These are phyloP conservation scores for Isoetes taiwanensis DNA, from an alignment of 75 land plant genomes.

Conservation along the genomic window DNA sequence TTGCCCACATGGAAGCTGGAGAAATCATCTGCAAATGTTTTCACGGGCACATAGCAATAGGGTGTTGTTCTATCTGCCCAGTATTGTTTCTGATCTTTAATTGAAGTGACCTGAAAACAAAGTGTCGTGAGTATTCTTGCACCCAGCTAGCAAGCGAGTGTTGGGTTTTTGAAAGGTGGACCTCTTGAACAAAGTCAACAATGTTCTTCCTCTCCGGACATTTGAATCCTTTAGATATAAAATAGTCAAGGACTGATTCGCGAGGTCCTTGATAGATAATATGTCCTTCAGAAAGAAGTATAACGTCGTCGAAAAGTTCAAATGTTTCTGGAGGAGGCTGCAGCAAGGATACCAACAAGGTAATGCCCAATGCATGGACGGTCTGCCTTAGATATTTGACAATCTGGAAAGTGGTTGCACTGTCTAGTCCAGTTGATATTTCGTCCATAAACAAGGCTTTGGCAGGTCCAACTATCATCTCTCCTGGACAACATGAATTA, in stretches of 20 bases:
- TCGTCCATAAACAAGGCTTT: slow-evolving; percentile 3
- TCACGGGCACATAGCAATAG: background rate
- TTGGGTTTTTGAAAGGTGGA: background rate
- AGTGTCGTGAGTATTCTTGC: background rate
- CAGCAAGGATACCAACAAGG: background rate
- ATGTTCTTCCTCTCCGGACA: background rate
- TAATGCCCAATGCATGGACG: background rate
- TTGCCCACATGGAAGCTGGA: background rate
- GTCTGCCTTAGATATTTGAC: slow-evolving; percentile 6
- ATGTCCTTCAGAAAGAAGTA: background rate
- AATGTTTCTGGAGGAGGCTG: slow-evolving; percentile 8
- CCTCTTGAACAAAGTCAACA: slow-evolving; percentile 6
- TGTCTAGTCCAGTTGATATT: slow-evolving; percentile 4
- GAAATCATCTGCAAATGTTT: background rate
- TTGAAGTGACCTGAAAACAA: background rate
- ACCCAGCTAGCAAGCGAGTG: background rate
- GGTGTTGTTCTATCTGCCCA: slow-evolving; percentile 5
- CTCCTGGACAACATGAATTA: slow-evolving; percentile 2
- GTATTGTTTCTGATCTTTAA: slow-evolving; percentile 5
- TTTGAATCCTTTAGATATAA: background rate
- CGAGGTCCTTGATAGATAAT: slow-evolving; percentile 4
- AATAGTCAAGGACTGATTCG: background rate
- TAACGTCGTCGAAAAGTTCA: slow-evolving; percentile 4
- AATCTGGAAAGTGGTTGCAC: slow-evolving; percentile 2
- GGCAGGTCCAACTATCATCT: slow-evolving; percentile 5